Base-by-base conservation (phyloP, 2,329 filamentous ascomycete species). In the Fusarium palustre region DNA sequence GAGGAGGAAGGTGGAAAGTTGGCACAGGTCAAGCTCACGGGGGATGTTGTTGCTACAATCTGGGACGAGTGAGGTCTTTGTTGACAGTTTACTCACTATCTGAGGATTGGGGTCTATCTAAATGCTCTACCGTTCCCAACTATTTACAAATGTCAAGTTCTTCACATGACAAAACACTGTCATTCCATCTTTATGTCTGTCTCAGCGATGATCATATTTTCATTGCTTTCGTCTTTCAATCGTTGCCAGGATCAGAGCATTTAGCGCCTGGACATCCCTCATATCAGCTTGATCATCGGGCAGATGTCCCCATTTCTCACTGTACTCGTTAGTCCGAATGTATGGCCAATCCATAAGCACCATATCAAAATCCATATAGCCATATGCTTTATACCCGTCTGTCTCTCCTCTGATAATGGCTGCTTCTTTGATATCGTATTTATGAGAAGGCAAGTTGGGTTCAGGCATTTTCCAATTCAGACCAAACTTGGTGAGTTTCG, bases 1-100 rank as follows among this genome's bases (percentile, higher is more conserved):
- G 72, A 74, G 2, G 48, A 63, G 3, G 59, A 74, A 13, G 72
- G 72, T 1, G 72, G 72, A 3, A 74, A 74, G 46, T 10, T 74
- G 15, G 72, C 55, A 1, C 52, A 74, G 45, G 59, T 74, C 1
- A 50, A 62, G 2, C 64, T 74, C 6, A 65, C 61, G 0, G 72
- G 72, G 1, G 38, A 57, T 15, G 72, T 74, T 1, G 63, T 72
- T 0, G 60, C 70, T 2, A 72, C 72, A 0, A 46, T 74, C 2
- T 74, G 72, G 72, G 72, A 74, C 2, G 72, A 74, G 13, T 74
- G 59, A 11, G 18, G 6, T 3, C 7, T 2, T 12, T 15, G 16
- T 30, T n/a, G 16, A 28, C 12, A 13, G 5, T 25, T 31, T 9
- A 15, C 13, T 48, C 5, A 8, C 9, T 5, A 18, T 1, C 3